Evolutionary conservation across 805 yeast species (phyloP), one percentile per base, ranked within the genome.

Genomic region (Torulaspora gathmanii): DNA sequence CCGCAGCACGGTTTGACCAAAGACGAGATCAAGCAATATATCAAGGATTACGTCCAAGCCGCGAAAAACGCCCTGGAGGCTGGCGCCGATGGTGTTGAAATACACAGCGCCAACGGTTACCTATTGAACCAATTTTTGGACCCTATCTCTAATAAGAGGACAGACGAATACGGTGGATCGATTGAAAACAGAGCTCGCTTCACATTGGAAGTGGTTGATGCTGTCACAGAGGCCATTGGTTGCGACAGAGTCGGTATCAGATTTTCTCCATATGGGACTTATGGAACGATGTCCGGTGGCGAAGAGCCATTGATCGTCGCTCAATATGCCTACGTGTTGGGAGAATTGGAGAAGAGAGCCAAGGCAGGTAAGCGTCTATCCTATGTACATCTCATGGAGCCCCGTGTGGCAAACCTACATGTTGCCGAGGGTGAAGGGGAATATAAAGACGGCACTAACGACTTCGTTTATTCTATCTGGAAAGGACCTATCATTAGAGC

Each of bases 91-190:
- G 80, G 80, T 50, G 75, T 83, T 26, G 86, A 83, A 62, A 64
- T 83, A 41, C 88, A 82, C 60, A 70, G 70, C 27, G 87, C 87
- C 11, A 80, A 81, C 60, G 87, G 88, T 11, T 82, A 78, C 57
- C 60, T 83, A 44, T 53, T 77, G 34, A 70, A 73, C 61, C 77
- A 78, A 59, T 81, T 83, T 53, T 56, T 80, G 53, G 74, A 77
- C 36, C 67, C 70, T 11, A 51, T 65, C 15, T 65, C 70, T 40
- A 71, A 72, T 56, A 61, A 75, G 46, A 58, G 72, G 61, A 70
- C 72, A 4, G 82, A 77, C 57, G 68, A 73, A 52, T 77, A 77
- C 51, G 82, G 81, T 47, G 81, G 79, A 3, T 63, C 71, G 8
- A 70, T 74, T 52, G 77, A 72, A 53, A 70, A 77, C 52, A 68